Evolutionary conservation across 75 land plant genomes (phyloP), one percentile per base, ranked within the genome.

Genomic region (Cryptomeria japonica): DNA sequence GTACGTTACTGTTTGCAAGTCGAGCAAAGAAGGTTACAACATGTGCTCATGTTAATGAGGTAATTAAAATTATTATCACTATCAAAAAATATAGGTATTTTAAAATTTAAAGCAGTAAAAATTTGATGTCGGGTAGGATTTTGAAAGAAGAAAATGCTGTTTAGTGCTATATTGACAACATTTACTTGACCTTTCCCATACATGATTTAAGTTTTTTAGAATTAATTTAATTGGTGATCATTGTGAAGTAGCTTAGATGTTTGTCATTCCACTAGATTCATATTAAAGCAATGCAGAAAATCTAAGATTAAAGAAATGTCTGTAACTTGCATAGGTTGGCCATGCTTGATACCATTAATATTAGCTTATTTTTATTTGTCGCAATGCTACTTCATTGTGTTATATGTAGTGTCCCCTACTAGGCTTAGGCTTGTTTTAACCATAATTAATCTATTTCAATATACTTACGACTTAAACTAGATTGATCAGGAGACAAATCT

Each of bases 21-120:
- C 77, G 77, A 75, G 77, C 77, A 32, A 75, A 75, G 77, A 75
- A 75, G 77, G 77, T 75, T 34, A 75, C 77, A 75, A 75, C 37
- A 0, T 75, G 14, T 34, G 77, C 77, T 75, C 38, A 12, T 75
- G 77, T 75, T 32, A 75, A 75, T 75, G 77, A 75, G 77, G 77
- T 75, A 75, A 75, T 75, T 2, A 32, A 0, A 72, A 1, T 9
- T 72, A 10, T 10, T 34, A 13, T 11, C 37, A 75, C 14, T 75
- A 12, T 7, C 13, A 34, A 12, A 75, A 34, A 75, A 12, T 32
- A 10, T 75, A 2, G 28, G 9, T 64, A 7, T 64, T 25, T 0
- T 6, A 25, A 22, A 64, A 64, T 64, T 34, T 75, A 37, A 75
- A 12, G 13, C 15, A 34, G 2, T 34, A 12, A 34, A 75, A 34